Evolutionary conservation across 331 rosid species (phyloP).

Genomic region (Rhamnella rubrinervis): DNA sequence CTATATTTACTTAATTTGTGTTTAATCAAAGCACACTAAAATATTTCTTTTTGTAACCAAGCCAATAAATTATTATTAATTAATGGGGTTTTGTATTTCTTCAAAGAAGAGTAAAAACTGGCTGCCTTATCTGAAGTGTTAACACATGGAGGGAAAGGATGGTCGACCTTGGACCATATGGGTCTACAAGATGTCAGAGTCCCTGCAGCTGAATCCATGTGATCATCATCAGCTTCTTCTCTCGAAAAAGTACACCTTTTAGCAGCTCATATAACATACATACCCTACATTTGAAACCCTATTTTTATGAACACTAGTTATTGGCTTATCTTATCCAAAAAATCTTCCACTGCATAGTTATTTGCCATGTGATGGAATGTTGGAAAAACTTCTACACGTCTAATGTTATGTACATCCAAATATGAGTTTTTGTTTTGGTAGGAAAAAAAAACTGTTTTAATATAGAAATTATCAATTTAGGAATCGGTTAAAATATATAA

Average conservation of each 20-base stretch:
- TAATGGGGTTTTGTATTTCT: background rate
- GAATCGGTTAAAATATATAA: too few relatives aligned
- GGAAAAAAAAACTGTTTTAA: too few relatives aligned
- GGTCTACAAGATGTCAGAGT: constrained; percentile 61
- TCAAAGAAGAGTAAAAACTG: background rate
- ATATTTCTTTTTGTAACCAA: background rate
- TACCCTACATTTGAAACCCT: constrained; percentile 12
- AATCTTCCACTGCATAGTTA: too few relatives aligned
- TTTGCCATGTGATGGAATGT: too few relatives aligned
- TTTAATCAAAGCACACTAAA: too few relatives aligned
- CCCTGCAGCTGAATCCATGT: constrained; percentile 58
- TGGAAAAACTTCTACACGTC: too few relatives aligned
- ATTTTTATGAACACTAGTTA: background rate
- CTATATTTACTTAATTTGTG: background rate
- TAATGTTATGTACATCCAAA: too few relatives aligned
- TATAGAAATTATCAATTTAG: too few relatives aligned
- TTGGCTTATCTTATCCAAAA: too few relatives aligned
- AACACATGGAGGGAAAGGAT: constrained; percentile 37
- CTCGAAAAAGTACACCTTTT: constrained; percentile 31
- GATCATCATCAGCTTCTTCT: constrained; percentile 42
- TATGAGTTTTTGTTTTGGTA: too few relatives aligned
- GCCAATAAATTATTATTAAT: background rate
- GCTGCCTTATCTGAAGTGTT: constrained; percentile 27
- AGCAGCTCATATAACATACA: constrained; percentile 16
- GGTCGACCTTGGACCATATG: constrained; percentile 30